phyloP scores from a whole-genome alignment of 306 rosid species.

The Casuarina cunninghamiana region DNA sequence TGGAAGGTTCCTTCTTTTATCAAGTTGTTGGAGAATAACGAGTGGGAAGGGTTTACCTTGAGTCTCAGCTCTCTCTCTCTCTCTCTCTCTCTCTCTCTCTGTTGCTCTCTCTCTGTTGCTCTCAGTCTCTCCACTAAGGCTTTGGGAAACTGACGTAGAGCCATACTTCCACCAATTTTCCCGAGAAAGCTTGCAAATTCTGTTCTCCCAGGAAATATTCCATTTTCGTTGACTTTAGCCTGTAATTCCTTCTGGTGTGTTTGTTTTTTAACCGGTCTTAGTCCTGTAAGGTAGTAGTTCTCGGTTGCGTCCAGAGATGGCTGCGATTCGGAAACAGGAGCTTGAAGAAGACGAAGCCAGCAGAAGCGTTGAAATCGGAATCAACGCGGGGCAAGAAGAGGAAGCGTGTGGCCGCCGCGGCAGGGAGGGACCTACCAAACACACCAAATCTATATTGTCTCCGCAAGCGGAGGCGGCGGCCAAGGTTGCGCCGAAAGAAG shows the following conservation, averaged over 20 bases:
- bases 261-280: background rate
- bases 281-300: background rate
- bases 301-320: slow-evolving; percentile 8
- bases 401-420: background rate
- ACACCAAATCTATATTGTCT: background rate
- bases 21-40: background rate
- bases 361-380: slow-evolving; percentile 29
- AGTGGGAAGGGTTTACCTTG: background rate
- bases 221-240: background rate
- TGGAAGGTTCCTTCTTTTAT: background rate
- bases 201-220: background rate
- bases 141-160: too few species aligned
- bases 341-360: slow-evolving; percentile 12
- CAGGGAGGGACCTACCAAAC: background rate
- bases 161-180: background rate
- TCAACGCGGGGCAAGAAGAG: slow-evolving; percentile 17
- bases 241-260: background rate
- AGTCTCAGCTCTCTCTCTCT: background rate
- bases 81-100: background rate
- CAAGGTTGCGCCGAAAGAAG: slow-evolving; percentile 45
- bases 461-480: background rate
- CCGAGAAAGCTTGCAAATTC: background rate
- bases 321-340: slow-evolving; percentile 26
- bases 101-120: background rate
- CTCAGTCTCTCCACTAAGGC: background rate